phyloP scores from a whole-genome alignment of 192 early-diverging fungal species.

The Coemansia pectinata region DNA sequence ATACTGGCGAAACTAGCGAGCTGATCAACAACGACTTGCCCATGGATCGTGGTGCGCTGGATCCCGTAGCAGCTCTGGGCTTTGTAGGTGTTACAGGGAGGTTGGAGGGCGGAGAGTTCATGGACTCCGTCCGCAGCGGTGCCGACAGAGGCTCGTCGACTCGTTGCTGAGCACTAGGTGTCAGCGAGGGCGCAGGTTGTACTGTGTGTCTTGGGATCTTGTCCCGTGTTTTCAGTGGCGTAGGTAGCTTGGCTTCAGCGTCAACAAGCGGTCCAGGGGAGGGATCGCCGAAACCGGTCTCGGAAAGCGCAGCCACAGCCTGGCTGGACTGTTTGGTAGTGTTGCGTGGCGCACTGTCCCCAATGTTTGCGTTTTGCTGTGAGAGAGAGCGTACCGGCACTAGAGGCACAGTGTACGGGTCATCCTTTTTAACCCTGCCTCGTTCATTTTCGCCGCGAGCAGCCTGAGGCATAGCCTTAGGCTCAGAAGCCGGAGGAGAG shows the following conservation, averaged over 20 bases:
- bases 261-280: background rate
- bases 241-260: constrained; percentile 3
- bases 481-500: background rate
- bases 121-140: constrained; percentile 34
- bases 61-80: background rate
- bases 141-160: background rate
- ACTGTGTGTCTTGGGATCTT: constrained; percentile 31
- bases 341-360: constrained; percentile 1
- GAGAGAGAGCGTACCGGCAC: background rate
- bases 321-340: constrained; percentile 6
- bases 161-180: constrained; percentile 1
- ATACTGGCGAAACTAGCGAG: constrained; percentile 22
- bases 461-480: background rate
- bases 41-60: background rate
- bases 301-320: constrained; percentile 5
- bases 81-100: constrained; percentile 23
- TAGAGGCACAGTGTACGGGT: background rate
- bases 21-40: background rate
- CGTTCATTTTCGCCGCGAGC: background rate
- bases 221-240: constrained; percentile 32
- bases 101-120: constrained; percentile 20
- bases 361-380: background rate
- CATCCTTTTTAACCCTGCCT: background rate
- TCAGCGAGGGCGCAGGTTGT: constrained; percentile 2
- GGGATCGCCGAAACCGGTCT: background rate